These are phyloP conservation scores for Rhizopogon salebrosus DNA, from an alignment of 768 basidiomycete genomes.

Conservation along the genomic window DNA sequence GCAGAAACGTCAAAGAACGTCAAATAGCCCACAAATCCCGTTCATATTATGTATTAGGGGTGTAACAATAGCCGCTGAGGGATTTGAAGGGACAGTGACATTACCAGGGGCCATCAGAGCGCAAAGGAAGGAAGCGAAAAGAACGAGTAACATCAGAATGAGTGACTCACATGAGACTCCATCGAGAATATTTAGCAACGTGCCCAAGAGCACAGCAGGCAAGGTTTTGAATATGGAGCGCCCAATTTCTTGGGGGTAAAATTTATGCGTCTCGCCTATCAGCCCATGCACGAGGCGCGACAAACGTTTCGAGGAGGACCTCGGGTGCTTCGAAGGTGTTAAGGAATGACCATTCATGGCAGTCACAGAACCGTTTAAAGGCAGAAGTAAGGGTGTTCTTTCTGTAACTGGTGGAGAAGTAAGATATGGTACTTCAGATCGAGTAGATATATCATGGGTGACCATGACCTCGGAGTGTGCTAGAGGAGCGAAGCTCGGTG, in stretches of 20 bases:
- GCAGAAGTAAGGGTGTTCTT: background rate
- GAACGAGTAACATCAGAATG: background rate
- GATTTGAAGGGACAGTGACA: background rate
- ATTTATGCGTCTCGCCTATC: background rate
- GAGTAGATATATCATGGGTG: background rate
- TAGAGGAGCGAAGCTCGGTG: slow-evolving; percentile 2
- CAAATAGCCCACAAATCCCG: background rate
- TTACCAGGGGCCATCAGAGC: background rate
- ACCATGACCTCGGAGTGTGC: background rate
- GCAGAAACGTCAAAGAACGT: background rate
- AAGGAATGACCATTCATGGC: background rate
- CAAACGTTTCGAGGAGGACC: background rate
- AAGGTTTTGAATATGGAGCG: slow-evolving; percentile 35
- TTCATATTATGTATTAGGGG: slow-evolving; percentile 1
- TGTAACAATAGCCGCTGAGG: background rate
- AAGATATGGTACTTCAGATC: background rate
- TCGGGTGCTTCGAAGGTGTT: background rate
- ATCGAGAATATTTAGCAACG: slow-evolving; percentile 85
- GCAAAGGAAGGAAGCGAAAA: background rate
- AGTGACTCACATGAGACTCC: slow-evolving; percentile 77
- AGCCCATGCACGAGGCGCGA: background rate
- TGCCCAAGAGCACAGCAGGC: slow-evolving; percentile 84
- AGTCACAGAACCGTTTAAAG: background rate
- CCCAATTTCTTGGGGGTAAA: background rate
- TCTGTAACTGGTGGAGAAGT: background rate